Percentiles rank a stretch among this genome's conserved stretches.
Conservation (phyloP, 2,329 filamentous ascomycete genomes). For the Akanthomyces dipterigenus region DNA sequence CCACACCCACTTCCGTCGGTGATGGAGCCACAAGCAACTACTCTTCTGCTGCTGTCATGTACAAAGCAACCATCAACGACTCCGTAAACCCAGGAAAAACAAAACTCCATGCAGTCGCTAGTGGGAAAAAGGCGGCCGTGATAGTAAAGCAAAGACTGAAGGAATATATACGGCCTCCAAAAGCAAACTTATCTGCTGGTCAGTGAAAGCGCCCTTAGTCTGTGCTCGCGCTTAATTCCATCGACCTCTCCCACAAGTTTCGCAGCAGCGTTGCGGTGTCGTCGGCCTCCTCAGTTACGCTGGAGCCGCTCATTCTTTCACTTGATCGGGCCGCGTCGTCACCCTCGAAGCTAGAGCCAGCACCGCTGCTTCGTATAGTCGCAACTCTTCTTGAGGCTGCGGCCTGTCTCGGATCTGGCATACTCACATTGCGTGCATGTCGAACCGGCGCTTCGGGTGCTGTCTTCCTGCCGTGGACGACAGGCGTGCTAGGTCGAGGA, state of each 20-base stretch:
- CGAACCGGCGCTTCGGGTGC: conserved; percentile 22
- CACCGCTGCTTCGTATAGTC: conserved; percentile 32
- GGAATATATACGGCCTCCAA: background rate
- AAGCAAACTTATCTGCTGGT: background rate
- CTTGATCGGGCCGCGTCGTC: conserved; percentile 37
- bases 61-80: conserved; percentile 5
- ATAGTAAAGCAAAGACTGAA: background rate
- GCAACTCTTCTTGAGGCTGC: conserved; percentile 26
- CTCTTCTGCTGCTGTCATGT: background rate
- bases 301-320: conserved; percentile 42
- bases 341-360: conserved; percentile 38
- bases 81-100: background rate
- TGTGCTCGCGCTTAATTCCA: conserved; percentile 48
- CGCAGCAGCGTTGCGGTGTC: conserved; percentile 45
- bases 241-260: conserved; percentile 56
- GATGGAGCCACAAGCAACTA: background rate
- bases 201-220: conserved; percentile 7
- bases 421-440: conserved; percentile 34
- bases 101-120: background rate
- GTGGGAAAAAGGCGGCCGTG: background rate
- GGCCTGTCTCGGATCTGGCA: conserved; percentile 28
- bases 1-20: background rate
- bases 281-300: conserved; percentile 44
- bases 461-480: conserved; percentile 31
- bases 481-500: conserved; percentile 32